Evolutionary conservation across 345 rosid species (phyloP).

Genomic region (Syzygium aromaticum): DNA sequence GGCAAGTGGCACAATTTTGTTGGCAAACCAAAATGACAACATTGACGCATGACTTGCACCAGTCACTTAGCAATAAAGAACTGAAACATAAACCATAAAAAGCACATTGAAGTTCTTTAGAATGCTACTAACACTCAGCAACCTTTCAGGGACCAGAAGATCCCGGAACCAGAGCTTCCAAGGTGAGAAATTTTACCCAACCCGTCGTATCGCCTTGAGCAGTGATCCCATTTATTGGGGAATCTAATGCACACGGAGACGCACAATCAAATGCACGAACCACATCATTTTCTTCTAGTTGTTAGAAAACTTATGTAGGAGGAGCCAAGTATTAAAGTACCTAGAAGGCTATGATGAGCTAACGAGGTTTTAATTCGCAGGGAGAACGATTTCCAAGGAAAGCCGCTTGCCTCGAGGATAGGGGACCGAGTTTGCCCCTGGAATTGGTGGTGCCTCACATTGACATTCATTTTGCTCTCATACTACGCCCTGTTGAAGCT

Average conservation of each 20-base stretch:
- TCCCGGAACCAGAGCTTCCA: not conserved
- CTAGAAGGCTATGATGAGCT: not conserved
- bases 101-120: not conserved
- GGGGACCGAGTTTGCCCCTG: not conserved
- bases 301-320: not conserved
- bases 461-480: conserved; percentile 12
- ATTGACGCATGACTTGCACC: not conserved
- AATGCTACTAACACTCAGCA: not conserved
- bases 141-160: not conserved
- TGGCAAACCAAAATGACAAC: not conserved
- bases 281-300: not conserved
- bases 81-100: not conserved
- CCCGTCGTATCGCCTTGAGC: not conserved
- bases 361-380: not conserved
- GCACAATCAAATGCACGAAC: not conserved
- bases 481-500: conserved; percentile 22
- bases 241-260: not conserved
- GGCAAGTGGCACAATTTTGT: not conserved
- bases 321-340: not conserved
- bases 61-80: not conserved
- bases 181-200: not conserved
- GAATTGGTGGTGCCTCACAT: conserved; percentile 9
- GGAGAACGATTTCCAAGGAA: not conserved
- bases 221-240: not conserved
- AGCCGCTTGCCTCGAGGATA: not conserved